Percentiles rank a stretch among this genome's conserved stretches.
Evolutionary conservation across 1,284 basidiomycete species (phyloP).

Genomic region (Marasmius sp.): DNA sequence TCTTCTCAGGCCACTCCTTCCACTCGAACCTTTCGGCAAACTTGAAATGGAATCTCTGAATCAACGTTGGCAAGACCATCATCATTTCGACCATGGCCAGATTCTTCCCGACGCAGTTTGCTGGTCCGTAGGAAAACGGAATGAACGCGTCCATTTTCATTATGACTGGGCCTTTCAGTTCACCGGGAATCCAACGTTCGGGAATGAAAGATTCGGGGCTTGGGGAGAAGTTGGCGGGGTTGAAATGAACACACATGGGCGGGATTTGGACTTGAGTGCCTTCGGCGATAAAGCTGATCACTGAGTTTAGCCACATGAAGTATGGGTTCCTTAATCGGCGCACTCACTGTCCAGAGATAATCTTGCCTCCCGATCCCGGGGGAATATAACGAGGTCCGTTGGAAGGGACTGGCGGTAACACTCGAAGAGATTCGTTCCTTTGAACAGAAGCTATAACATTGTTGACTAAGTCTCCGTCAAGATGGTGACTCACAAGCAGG

Average conservation of each 20-base stretch:
- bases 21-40: conserved; percentile 5
- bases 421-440: conserved; percentile 40
- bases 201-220: conserved; percentile 2
- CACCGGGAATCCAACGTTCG: conserved; percentile 21
- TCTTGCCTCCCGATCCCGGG: conserved; percentile 21
- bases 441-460: background rate
- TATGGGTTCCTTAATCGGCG: background rate
- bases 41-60: background rate
- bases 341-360: conserved; percentile 30
- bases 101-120: conserved; percentile 25
- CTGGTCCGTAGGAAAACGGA: conserved; percentile 25
- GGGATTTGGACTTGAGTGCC: conserved; percentile 1
- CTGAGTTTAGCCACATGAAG: background rate
- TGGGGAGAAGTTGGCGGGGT: conserved; percentile 2
- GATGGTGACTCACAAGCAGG: conserved; percentile 31
- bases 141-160: conserved; percentile 18
- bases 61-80: background rate
- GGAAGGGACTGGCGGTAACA: conserved; percentile 33
- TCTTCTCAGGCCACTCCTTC: background rate
- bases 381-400: conserved; percentile 30
- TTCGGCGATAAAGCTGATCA: background rate
- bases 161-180: background rate
- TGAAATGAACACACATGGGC: background rate
- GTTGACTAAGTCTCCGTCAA: background rate
- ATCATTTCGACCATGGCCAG: conserved; percentile 17